A percentile compares a stretch with the other conserved stretches of the same genome.
Evolutionary conservation across 805 yeast species (phyloP).

Genomic region (Torulaspora microellipsoides): DNA sequence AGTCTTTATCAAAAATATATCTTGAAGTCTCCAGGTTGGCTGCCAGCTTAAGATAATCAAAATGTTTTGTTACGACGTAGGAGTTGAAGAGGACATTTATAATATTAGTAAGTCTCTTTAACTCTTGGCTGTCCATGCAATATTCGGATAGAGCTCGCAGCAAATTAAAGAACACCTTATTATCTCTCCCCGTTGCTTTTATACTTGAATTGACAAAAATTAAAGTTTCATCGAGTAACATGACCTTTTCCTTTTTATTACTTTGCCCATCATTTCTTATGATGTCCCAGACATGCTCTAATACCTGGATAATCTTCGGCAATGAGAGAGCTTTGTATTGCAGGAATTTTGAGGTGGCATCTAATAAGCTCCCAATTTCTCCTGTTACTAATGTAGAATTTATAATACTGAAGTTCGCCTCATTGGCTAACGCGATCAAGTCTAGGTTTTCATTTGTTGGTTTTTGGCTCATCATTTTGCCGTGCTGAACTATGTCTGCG

Average conservation of each 20-base stretch:
- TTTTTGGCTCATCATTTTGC: neutral
- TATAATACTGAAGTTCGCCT: neutral
- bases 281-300: slow-evolving; percentile 11
- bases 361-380: neutral
- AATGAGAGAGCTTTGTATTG: neutral
- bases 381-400: neutral
- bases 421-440: neutral
- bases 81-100: slow-evolving; percentile 29
- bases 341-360: neutral
- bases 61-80: slow-evolving; percentile 17
- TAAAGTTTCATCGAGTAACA: slow-evolving; percentile 22
- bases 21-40: slow-evolving; percentile 9
- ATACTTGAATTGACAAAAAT: slow-evolving; percentile 19
- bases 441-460: neutral
- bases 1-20: slow-evolving; percentile 6
- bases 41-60: slow-evolving; percentile 5
- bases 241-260: slow-evolving; percentile 2
- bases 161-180: slow-evolving; percentile 1
- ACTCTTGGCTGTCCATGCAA: slow-evolving; percentile 17
- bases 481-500: slow-evolving; percentile 10
- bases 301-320: neutral
- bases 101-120: slow-evolving; percentile 26
- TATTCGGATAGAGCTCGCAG: slow-evolving; percentile 14
- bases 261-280: slow-evolving; percentile 9
- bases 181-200: neutral